Evolutionary conservation across 2,329 filamentous ascomycete genomes (phyloP), one percentile per base, ranked within the genome.

Genomic region (Apiospora pterosperma): DNA sequence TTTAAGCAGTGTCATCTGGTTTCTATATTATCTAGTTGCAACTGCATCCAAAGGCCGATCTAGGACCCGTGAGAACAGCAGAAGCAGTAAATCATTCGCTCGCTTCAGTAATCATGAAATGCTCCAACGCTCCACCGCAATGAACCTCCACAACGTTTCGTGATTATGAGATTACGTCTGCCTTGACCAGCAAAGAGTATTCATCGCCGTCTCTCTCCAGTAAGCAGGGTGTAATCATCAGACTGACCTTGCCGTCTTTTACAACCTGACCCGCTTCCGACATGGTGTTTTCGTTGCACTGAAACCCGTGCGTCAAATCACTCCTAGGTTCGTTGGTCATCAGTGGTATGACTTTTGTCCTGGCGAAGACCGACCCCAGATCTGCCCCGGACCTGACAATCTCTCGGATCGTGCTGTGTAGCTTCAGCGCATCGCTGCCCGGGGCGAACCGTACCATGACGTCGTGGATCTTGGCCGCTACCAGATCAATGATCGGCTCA

Each of bases 141-240:
- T 16, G 31, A 61, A 61, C 5, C 21, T 23, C 36, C 55, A 21
- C 6, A 34, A 6, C 48, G 3, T 12, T 6, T 7, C 34, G 23
- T 44, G 25, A 42, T 70, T 61, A 73, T 58, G 70, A 73, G 36
- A 72, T 67, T 25, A 75, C 71, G 28, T 74, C 72, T 11, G 74
- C 72, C 67, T 74, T 75, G 48, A 69, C 69, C 1, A 74, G 60
- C 19, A 74, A 65, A 12, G 63, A 52, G 64, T 73, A 74, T 3
- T 60, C 61, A 5, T 70, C 68, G 6, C 19, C 60, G 1, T 72
- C 70, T 58, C 67, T 68, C 64, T 71, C 71, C 3, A 75, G 62
- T 1, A 75, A 68, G 39, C 69, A 69, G 5, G 74, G 74, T 31
- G 74, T 70, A 11, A 74, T 59, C 67, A 75, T 73, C 60, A 75